phyloP scores from a whole-genome alignment of 2,329 filamentous ascomycete species.

The Cercospora sp. region DNA sequence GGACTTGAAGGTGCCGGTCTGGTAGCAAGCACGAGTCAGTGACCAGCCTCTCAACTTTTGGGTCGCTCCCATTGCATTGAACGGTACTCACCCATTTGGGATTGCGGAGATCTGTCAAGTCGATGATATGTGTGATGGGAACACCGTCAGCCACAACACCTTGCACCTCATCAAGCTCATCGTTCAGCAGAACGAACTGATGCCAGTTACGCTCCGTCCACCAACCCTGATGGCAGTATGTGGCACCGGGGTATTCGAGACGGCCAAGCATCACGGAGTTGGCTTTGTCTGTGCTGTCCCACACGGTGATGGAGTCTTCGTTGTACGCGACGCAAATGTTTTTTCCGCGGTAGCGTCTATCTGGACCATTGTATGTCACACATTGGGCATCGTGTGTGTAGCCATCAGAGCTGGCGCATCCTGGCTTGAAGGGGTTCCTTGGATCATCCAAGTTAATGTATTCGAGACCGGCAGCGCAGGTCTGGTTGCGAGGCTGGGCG shows the following conservation, averaged over 20 bases:
- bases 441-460: conserved; percentile 56
- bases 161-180: conserved; percentile 54
- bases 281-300: conserved; percentile 50
- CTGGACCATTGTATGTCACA: conserved; percentile 52
- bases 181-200: conserved; percentile 52
- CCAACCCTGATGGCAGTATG: conserved; percentile 61
- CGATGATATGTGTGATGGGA: conserved; percentile 55
- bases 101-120: conserved; percentile 42
- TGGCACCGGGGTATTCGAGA: conserved; percentile 58
- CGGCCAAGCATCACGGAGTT: conserved; percentile 50
- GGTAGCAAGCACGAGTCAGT: conserved; percentile 38
- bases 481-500: conserved; percentile 44
- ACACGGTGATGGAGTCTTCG: conserved; percentile 48
- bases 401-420: conserved; percentile 53
- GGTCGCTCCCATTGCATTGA: too few relatives aligned
- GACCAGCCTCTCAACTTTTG: neutral
- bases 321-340: conserved; percentile 57
- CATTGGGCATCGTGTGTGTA: conserved; percentile 60
- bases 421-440: conserved; percentile 50
- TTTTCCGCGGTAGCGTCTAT: conserved; percentile 45
- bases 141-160: conserved; percentile 46
- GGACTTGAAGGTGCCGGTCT: conserved; percentile 43
- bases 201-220: conserved; percentile 43
- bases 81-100: conserved; percentile 19
- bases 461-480: conserved; percentile 54